Evolutionary conservation across 2,329 filamentous ascomycete species (phyloP), one percentile per base, ranked within the genome.

Genomic region (Monilinia fructicola): DNA sequence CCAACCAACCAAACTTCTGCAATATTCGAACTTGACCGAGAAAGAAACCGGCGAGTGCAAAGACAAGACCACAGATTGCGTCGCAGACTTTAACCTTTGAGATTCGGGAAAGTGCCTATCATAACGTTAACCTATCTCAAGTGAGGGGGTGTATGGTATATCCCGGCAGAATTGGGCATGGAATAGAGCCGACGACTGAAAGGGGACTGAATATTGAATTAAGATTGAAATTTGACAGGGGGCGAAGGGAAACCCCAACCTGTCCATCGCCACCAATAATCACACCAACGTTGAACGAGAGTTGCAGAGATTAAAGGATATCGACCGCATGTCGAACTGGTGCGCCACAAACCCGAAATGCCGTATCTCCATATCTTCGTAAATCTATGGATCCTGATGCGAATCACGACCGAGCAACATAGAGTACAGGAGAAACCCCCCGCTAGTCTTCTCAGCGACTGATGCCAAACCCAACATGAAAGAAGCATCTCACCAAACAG

Each of bases 11-110:
- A 66, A 71, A 75, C 35, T 71, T 69, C 26, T 71, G 70, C 28
- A 76, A 66, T 6, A 73, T 76, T 6, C 74, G 73, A 54, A 76
- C 69, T 66, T 76, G 74, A 12, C 71, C 71, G 14, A 75, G 63
- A 48, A 74, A 69, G 63, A 74, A 75, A 2, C 74, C 75, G 9
- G 65, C 70, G 48, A 72, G 62, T 16, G 71, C 74, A 31, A 72
- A 76, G 12, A 75, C 48, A 12, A 76, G 54, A 21, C 70, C 66
- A 63, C 74, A 76, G 48, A 76, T 71, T 66, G 71, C 63, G 53
- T 70, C 70, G 52, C 69, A 72, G 2, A 72, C 54, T 55, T 65
- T 70, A 44, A 70, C 70, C 46, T 69, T 71, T 9, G 67, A 69
- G 16, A 70, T 64, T 50, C 69, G 67, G 0, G 69, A 70, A 52